Evolutionary conservation across 169 alveolate genomes (phyloP), one percentile per base, ranked within the genome.

Genomic region (Eimeria sp.): DNA sequence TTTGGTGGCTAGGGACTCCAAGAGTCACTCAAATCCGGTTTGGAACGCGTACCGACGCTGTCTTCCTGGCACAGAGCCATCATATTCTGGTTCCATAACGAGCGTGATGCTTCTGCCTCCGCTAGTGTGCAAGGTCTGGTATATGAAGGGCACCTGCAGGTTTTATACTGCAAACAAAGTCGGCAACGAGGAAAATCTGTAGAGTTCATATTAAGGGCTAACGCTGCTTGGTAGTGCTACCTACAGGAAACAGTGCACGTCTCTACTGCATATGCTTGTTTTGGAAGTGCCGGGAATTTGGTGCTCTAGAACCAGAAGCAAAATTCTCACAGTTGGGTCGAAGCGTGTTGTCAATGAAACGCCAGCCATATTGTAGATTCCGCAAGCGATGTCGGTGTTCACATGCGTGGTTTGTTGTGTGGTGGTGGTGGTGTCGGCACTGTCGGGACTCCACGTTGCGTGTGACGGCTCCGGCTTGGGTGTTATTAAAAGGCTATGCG

Each of bases 381-480:
- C 82, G 94, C 94, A 87, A 25, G 72, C 75, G 14, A 65, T 22
- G 47, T 87, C 83, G 67, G 27, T 34, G 54, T 43, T 22, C 30
- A 16, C 91, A 4, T 30, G 67, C 18, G 83, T 51, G 34, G 45
- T 18, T 43, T 7, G n/a, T 84, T 34, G 34, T n/a, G 94, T 61
- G 16, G 94, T 87, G 18, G 82, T 87, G 80, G 94, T 87, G 67
- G 84, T 43, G 43, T 47, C 75, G 27, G 7, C 25, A 27, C 80
- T 25, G 30, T 63, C 94, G 45, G 82, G 58, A n/a, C 94, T 87
- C 83, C 82, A 87, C 20, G 30, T 16, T 43, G 72, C 94, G 16
- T 61, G 80, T 49, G 94, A 65, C 11, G 94, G 94, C 94, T 87
- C 94, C 34, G 94, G 94, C 65, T 87, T 87, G 22, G 94, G 94